Percentiles rank a stretch among this genome's conserved stretches.
Conservation (phyloP, 2,329 filamentous ascomycete genomes). For the Pleomassaria siparia region DNA sequence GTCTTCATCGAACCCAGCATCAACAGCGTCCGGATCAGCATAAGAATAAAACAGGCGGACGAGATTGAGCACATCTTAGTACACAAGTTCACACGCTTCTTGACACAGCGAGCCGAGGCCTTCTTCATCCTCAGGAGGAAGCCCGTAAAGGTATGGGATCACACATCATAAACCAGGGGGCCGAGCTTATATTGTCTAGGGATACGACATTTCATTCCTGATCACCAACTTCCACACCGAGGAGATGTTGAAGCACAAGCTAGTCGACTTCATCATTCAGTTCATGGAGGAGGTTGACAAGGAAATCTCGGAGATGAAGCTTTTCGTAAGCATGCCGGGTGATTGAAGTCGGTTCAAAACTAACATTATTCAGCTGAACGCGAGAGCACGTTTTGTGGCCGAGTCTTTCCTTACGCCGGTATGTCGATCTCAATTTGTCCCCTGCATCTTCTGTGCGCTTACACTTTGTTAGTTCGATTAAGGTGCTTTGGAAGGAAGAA, state of each 20-base stretch:
- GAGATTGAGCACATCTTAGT: constrained; percentile 98
- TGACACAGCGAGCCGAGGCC: constrained; percentile 92
- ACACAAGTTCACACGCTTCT: constrained; percentile 96
- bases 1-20: constrained; percentile 95
- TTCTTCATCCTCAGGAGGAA: constrained; percentile 97
- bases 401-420: constrained; percentile 97
- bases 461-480: constrained; percentile 11
- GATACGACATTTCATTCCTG: constrained; percentile 97
- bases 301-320: constrained; percentile 99
- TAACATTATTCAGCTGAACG: constrained; percentile 72
- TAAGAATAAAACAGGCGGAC: constrained; percentile 99
- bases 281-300: constrained; percentile 99
- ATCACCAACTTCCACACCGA: constrained; percentile 99
- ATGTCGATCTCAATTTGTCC: constrained; percentile 33
- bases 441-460: not conserved
- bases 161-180: not conserved
- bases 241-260: constrained; percentile 97
- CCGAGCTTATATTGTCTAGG: constrained; percentile 55
- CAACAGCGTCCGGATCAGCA: constrained; percentile 95
- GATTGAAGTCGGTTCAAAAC: constrained; percentile 8
- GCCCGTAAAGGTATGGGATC: constrained; percentile 74
- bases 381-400: constrained; percentile 93
- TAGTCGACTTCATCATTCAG: constrained; percentile 98
- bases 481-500: not conserved
- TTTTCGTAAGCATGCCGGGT: constrained; percentile 71